phyloP scores from a whole-genome alignment of 73 alveolate species.

The Paramecium sonneborni region DNA sequence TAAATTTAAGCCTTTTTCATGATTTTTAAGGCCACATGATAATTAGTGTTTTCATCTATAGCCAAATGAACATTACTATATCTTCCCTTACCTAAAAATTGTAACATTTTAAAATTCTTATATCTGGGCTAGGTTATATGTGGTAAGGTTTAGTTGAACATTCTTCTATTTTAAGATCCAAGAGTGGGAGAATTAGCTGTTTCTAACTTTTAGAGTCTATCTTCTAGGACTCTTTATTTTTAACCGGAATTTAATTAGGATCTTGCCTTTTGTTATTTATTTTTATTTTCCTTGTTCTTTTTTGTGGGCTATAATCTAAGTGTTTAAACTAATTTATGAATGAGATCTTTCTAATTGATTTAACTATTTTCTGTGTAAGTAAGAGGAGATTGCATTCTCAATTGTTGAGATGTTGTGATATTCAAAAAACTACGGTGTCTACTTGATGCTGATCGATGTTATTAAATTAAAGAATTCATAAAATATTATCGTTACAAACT shows the following conservation, averaged over 20 bases:
- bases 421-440: neutral
- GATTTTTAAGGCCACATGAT: slow-evolving; percentile 30
- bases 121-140: neutral
- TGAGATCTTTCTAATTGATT: neutral
- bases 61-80: slow-evolving; percentile 5
- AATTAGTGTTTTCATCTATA: neutral
- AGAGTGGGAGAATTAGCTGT: slow-evolving; percentile 2
- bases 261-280: neutral
- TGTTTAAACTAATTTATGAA: neutral
- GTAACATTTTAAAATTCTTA: neutral
- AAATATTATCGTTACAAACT: neutral
- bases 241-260: neutral
- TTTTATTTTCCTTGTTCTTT: neutral
- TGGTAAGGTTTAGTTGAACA: neutral
- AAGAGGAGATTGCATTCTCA: neutral
- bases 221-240: slow-evolving; percentile 11
- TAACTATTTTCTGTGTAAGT: neutral
- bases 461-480: slow-evolving; percentile 11
- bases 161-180: neutral
- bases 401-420: neutral
- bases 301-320: neutral
- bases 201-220: neutral
- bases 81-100: slow-evolving; percentile 6
- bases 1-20: slow-evolving; percentile 7
- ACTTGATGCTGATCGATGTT: neutral